Evolutionary conservation across 495 filamentous ascomycete species (phyloP).

Genomic region (Neurospora terricola): DNA sequence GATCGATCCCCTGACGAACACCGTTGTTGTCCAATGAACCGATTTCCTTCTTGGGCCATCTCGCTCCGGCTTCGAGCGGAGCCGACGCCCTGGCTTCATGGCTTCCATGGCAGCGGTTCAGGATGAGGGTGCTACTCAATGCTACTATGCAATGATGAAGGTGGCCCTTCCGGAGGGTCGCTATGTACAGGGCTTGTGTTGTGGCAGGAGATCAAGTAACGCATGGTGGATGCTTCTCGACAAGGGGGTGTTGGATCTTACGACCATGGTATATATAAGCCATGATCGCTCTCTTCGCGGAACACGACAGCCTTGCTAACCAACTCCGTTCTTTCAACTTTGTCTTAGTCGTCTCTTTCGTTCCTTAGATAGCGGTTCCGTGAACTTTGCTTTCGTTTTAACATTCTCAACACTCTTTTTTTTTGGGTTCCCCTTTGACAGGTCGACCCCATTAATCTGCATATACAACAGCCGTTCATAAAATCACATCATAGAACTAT

Average conservation of each 20-base stretch:
- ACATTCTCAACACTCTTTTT: conserved; percentile 25
- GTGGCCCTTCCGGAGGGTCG: not conserved
- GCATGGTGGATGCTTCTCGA: conserved; percentile 8
- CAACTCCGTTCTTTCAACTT: not conserved
- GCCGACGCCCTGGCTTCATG: conserved; percentile 7
- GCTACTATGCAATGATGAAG: not conserved
- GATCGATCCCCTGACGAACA: conserved; percentile 6
- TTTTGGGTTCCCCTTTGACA: conserved; percentile 17
- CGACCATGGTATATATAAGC: conserved; percentile 13
- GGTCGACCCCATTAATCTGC: conserved; percentile 26
- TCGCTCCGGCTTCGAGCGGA: conserved; percentile 22
- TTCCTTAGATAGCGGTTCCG: conserved; percentile 30
- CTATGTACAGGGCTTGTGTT: not conserved
- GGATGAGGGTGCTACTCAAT: not conserved
- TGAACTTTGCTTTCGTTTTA: conserved; percentile 28
- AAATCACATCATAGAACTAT: conserved; percentile 14
- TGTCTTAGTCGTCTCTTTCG: conserved; percentile 12
- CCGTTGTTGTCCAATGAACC: not conserved
- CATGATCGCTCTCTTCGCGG: not conserved
- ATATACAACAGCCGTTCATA: not conserved
- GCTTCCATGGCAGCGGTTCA: conserved; percentile 13
- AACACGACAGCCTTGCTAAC: not conserved
- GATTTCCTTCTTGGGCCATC: conserved; percentile 9
- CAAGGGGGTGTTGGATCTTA: not conserved
- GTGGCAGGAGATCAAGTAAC: not conserved